Base-by-base conservation (phyloP, 108 stramenopile species). In the Aurantiochytrium sp. region DNA sequence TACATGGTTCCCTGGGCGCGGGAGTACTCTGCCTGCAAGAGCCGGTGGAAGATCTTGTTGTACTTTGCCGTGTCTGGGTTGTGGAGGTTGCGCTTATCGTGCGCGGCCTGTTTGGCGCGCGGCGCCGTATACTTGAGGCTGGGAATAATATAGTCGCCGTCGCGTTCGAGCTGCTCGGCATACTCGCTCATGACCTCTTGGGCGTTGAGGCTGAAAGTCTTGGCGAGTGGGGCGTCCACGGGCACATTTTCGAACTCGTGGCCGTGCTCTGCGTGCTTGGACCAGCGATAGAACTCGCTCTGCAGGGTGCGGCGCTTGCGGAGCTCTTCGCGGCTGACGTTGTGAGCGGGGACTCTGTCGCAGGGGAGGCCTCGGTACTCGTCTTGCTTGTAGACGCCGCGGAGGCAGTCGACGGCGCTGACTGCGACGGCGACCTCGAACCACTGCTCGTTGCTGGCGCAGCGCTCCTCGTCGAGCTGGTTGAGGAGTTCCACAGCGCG, bases 171-270 rank as follows among this genome's bases (percentile, higher is more conserved):
- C 42, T 81, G 73, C 24, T 81, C 73, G 42, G 73, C 73, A 24
- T 81, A 48, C 32, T 81, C 73, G 42, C 36, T 21, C 73, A 81
- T 81, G 39, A 48, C 30, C 45, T 81, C 73, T 81, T 81, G 73
- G 15, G 73, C 45, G 73, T 81, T 81, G 39, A 81, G 45, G 6
- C 24, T 81, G 24, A 81, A 81, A 12, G 73, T 81, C 24, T 48
- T 81, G 4, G 73, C 73, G 6, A 81, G 73, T 1, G 39, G 19
- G 12, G 50, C 8, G 17, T 41, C 45, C 12, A 81, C 45, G 45
- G 73, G 73, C 12, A 81, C 73, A 1, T 81, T 48, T 27, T 48
- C 45, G 73, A 81, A 81, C 39, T 81, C 73, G 73, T 81, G 45
- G 2, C 73, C 73, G 34, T 65, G 59, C 19, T 65, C 59, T 19